A percentile compares a stretch with the other conserved stretches of the same genome.
phyloP scores from a whole-genome alignment of 75 land plant species.

The Ceratopteris richardii region DNA sequence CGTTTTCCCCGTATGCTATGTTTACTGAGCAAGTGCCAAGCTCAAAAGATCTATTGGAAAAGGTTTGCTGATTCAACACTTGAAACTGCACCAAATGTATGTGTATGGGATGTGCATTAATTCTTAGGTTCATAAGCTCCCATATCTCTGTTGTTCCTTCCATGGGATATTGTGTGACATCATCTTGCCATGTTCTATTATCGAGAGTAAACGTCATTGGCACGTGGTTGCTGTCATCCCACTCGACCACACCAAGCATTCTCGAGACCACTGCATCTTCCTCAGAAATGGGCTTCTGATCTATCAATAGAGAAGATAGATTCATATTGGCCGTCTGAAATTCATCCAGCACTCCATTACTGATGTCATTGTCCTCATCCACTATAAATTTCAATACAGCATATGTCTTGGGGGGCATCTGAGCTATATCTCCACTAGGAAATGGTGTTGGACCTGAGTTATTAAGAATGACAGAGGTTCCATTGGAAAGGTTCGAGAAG shows the following conservation, averaged over 20 bases:
- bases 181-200: too few species aligned
- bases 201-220: too few species aligned
- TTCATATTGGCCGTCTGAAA: too few species aligned
- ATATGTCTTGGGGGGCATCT: neutral
- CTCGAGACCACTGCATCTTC: too few species aligned
- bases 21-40: neutral
- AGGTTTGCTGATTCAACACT: slow-evolving; percentile 3
- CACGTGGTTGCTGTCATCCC: too few species aligned
- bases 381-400: slow-evolving; percentile 23
- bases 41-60: neutral
- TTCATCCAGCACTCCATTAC: neutral
- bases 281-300: too few species aligned
- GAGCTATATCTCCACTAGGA: slow-evolving; percentile 20
- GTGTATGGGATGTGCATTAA: slow-evolving; percentile 30
- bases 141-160: slow-evolving; percentile 27
- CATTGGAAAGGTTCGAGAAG: slow-evolving; percentile 4
- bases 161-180: slow-evolving; percentile 3
- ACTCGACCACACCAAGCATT: too few species aligned
- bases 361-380: neutral
- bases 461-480: neutral
- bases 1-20: neutral
- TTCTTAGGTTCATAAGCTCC: slow-evolving; percentile 25
- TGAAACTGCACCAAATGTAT: slow-evolving; percentile 22
- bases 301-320: too few species aligned
- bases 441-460: slow-evolving; percentile 15